Evolutionary conservation across 805 yeast genomes (phyloP).

Genomic region (Cyberlindnera maclurae): DNA sequence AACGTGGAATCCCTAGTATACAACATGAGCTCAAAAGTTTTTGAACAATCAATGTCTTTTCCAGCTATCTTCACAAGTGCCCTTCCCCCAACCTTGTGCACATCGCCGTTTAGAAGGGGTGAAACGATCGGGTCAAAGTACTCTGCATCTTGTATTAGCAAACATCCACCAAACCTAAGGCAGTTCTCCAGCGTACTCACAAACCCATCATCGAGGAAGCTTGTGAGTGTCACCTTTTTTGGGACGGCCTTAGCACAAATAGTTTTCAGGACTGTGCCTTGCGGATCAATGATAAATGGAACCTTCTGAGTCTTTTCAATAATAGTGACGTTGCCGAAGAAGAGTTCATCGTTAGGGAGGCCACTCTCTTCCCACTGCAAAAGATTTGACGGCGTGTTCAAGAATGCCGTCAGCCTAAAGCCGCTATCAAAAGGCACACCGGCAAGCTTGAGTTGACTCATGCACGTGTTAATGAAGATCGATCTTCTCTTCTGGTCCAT

Average conservation of each 20-base stretch:
- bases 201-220: conserved; percentile 66
- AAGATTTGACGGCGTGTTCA: conserved; percentile 35
- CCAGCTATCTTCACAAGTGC: conserved; percentile 52
- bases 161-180: conserved; percentile 70
- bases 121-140: conserved; percentile 67
- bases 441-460: conserved; percentile 25
- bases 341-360: conserved; percentile 51
- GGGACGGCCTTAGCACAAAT: conserved; percentile 28
- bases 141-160: conserved; percentile 77
- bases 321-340: conserved; percentile 56
- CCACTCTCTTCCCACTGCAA: conserved; percentile 47
- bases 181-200: conserved; percentile 70
- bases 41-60: conserved; percentile 58
- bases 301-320: conserved; percentile 31
- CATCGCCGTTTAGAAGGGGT: conserved; percentile 55
- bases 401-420: conserved; percentile 28
- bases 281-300: conserved; percentile 73
- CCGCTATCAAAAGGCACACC: conserved; percentile 34
- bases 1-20: conserved; percentile 52
- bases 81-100: conserved; percentile 63
- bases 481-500: conserved; percentile 43
- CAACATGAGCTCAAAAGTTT: conserved; percentile 53
- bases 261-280: conserved; percentile 37
- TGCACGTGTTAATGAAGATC: conserved; percentile 30
- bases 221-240: conserved; percentile 44